Conservation (phyloP, 108 stramenopile species). For the Craspedostauros australis region DNA sequence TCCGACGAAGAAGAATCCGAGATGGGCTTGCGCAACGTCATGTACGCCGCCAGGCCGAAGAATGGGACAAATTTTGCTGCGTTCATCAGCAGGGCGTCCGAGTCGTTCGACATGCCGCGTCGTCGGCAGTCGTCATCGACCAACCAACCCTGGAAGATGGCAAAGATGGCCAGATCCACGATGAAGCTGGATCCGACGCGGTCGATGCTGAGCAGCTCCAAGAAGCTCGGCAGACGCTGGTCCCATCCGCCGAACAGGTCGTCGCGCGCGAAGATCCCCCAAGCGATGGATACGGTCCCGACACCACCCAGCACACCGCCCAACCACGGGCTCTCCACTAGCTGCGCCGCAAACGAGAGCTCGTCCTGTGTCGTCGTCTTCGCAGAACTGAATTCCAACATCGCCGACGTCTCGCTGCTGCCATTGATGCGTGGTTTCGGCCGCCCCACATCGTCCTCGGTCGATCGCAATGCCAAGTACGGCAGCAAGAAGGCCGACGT, state of each 20-base stretch:
- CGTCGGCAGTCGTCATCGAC: conserved; percentile 81
- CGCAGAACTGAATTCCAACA: no score
- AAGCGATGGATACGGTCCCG: conserved; percentile 54
- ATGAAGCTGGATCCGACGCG: conserved; percentile 77
- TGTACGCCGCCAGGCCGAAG: conserved; percentile 73
- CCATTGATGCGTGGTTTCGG: no score
- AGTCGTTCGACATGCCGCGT: conserved; percentile 37
- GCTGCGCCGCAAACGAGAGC: conserved; percentile 19
- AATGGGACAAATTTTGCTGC: conserved; percentile 76
- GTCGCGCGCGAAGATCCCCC: conserved; percentile 55
- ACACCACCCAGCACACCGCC: conserved; percentile 53
- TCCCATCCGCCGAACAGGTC: conserved; percentile 65
- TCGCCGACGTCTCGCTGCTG: no score
- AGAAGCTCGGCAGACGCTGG: conserved; percentile 43
- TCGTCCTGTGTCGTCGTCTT: conserved; percentile 43
- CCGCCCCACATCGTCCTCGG: conserved; percentile 20
- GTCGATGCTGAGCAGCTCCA: conserved; percentile 66
- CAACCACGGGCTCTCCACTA: conserved; percentile 51
- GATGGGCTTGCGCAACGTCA: conserved; percentile 45
- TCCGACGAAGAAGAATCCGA: no score
- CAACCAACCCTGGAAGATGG: conserved; percentile 82
- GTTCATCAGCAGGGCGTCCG: conserved; percentile 28
- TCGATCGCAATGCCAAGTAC: conserved; percentile 61
- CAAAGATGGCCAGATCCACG: conserved; percentile 83
- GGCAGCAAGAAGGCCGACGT: conserved; percentile 80